Percentiles rank a stretch among this genome's conserved stretches.
Evolutionary conservation across 2,329 filamentous ascomycete genomes (phyloP).

Genomic region (Rhytidhysteron rufulum): DNA sequence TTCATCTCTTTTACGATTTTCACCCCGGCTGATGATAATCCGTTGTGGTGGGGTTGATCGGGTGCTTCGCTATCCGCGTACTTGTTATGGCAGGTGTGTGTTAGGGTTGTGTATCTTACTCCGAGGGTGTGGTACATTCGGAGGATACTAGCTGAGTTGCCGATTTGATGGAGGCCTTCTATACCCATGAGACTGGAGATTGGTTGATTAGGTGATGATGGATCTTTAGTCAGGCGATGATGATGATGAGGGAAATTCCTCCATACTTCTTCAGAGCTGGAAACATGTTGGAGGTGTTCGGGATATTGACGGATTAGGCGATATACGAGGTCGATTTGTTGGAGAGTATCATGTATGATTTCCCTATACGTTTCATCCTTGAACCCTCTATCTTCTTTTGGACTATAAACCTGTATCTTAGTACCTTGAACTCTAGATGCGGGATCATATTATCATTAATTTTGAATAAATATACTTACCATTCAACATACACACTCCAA

Average conservation of each 20-base stretch:
- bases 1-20: conserved; percentile 91
- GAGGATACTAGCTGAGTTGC: conserved; percentile 4
- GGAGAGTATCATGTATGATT: conserved; percentile 4
- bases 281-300: too few relatives aligned
- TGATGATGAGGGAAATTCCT: conserved; percentile 3
- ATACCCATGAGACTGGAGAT: conserved; percentile 9
- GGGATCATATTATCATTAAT: neutral
- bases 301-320: conserved; percentile 6
- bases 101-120: conserved; percentile 9
- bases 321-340: conserved; percentile 12
- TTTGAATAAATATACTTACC: neutral
- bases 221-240: too few relatives aligned
- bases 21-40: too few relatives aligned
- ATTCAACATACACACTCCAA: conserved; percentile 8
- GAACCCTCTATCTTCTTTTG: conserved; percentile 3
- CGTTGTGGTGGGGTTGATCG: too few relatives aligned
- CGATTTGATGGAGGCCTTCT: conserved; percentile 12
- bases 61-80: conserved; percentile 10
- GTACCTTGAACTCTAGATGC: neutral
- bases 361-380: conserved; percentile 4
- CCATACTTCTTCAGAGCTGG: too few relatives aligned
- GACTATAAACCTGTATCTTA: too few relatives aligned
- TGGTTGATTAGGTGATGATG: too few relatives aligned
- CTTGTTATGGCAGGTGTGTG: conserved; percentile 7
- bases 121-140: conserved; percentile 8